phyloP scores from a whole-genome alignment of 2,329 filamentous ascomycete genomes.

The Exophiala sideris region DNA sequence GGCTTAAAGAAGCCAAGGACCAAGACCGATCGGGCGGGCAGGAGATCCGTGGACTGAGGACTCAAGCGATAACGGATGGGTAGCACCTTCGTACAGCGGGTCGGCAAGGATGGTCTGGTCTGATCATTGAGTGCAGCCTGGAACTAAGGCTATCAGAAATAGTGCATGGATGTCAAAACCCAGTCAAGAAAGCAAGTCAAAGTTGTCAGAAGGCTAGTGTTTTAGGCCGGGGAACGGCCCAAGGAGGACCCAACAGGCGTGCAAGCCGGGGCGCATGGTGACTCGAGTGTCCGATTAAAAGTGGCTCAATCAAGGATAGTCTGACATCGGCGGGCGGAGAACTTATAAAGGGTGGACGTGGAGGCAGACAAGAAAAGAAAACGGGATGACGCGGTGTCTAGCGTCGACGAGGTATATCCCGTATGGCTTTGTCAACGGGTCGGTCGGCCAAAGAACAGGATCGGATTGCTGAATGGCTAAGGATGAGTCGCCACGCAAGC shows the following conservation, averaged over 20 bases:
- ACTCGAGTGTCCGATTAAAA: slow-evolving; percentile 1
- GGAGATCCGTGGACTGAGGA: not conserved
- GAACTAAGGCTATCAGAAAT: not conserved
- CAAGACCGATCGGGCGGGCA: not conserved
- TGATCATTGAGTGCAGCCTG: not conserved
- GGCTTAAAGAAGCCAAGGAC: not conserved
- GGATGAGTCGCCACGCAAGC: no score
- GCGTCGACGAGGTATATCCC: not conserved
- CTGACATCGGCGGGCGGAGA: not conserved
- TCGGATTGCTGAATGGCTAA: no score
- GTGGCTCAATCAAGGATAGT: not conserved
- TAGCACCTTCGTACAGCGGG: not conserved
- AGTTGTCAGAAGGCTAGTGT: no score
- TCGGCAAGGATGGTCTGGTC: not conserved
- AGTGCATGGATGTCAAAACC: not conserved
- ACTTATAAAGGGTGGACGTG: not conserved
- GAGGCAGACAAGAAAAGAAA: not conserved
- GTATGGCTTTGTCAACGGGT: no score
- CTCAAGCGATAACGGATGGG: not conserved
- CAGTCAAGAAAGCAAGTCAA: not conserved
- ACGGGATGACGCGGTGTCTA: slow-evolving; percentile 1
- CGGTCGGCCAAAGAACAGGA: no score
- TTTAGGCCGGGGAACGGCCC: not conserved
- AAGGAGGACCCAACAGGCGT: not conserved
- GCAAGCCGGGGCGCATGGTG: not conserved